These are phyloP conservation scores for Sonneratia caseolaris DNA, from an alignment of 345 rosid species.

Conservation along the genomic window DNA sequence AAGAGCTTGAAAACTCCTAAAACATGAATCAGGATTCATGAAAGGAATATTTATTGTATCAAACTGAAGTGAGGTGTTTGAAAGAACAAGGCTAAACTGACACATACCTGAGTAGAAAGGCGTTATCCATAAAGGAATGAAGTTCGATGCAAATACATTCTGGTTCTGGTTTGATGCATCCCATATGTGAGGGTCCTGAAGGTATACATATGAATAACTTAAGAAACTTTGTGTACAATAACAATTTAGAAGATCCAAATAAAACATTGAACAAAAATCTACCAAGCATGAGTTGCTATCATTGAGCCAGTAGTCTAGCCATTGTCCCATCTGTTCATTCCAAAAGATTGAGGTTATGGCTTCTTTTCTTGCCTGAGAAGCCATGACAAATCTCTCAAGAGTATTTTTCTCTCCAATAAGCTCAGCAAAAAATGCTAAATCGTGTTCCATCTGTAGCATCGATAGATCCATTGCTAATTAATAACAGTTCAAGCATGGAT, in stretches of 20 bases:
- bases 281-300: slow-evolving; percentile 3
- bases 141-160: slow-evolving; percentile 64
- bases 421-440: slow-evolving; percentile 54
- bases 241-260: neutral
- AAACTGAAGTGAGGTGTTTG: too few species aligned
- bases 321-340: slow-evolving; percentile 20
- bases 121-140: slow-evolving; percentile 59
- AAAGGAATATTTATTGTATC: too few species aligned
- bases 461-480: neutral
- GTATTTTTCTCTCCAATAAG: slow-evolving; percentile 34
- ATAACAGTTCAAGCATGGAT: neutral
- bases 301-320: slow-evolving; percentile 20
- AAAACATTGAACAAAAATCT: neutral
- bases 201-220: neutral
- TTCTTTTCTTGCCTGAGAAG: slow-evolving; percentile 44
- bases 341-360: slow-evolving; percentile 41
- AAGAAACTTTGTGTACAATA: neutral
- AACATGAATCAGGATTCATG: slow-evolving; percentile 5
- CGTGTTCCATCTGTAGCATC: slow-evolving; percentile 64
- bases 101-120: slow-evolving; percentile 56
- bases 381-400: slow-evolving; percentile 29
- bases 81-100: neutral
- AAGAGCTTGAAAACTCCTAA: slow-evolving; percentile 12
- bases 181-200: slow-evolving; percentile 49
- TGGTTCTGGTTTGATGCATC: slow-evolving; percentile 50